Base-by-base conservation (phyloP, 495 filamentous ascomycete genomes). In the Lichenothelia convexa region DNA sequence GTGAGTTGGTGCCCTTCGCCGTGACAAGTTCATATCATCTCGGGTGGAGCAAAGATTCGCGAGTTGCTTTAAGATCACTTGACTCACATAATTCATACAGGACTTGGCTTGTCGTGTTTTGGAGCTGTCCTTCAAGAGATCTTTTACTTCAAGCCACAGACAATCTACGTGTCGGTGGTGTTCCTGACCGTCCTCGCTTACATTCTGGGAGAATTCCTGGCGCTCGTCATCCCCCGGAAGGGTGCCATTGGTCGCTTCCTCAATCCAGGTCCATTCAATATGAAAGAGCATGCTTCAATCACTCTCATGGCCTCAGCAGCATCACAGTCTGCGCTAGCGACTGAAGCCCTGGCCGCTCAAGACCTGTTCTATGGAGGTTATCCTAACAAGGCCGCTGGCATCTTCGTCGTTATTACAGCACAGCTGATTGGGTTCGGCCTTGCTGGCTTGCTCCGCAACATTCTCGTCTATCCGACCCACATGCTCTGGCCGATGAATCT, bases 381-480 rank as follows among this genome's bases (percentile, higher is more conserved):
- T 30, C 47, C 54, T 15, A 58, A 43, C 41, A 34, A 44, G 4
- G 47, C 41, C 0, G 54, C 55, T 2, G 58, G 49, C n/a, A 37
- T 68, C 22, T 56, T 68, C 36, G 40, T 55, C 7, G 47, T 53
- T 35, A 47, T 67, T 13, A 56, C 64, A 0, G 55, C 56, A 2
- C 60, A 62, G 22, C 38, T 71, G 6, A 61, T 70, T 32, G 69
- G 69, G 0, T 74, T 65, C 33, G 69, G 67, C 4, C 44, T 72
- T 31, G 59, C 59, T 26, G 70, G 69, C 3, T 21, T 73, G 8
- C 47, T 71, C 43, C 61, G 70, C 1, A 56, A 60, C 3, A 55
- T 67, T 12, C 49, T 63, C 16, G 65, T 75, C 21, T 70, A 63
- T 43, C 69, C 67, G 15, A 55, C 58, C 0, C 64, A 69, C 24